Evolutionary conservation across 1,284 basidiomycete genomes (phyloP), one percentile per base, ranked within the genome.

Genomic region (Naganishia liquefaciens): DNA sequence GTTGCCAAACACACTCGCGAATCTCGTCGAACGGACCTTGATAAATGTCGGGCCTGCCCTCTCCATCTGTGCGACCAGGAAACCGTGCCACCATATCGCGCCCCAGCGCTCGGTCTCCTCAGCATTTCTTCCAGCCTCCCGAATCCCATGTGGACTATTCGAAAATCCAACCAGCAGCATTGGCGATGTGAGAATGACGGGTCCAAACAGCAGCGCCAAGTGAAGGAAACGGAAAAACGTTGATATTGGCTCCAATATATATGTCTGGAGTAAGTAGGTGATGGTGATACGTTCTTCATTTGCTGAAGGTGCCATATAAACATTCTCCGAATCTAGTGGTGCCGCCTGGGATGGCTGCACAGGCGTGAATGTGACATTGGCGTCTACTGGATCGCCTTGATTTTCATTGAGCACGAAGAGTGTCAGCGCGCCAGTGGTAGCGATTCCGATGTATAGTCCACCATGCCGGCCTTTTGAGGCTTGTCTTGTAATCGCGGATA

Each of bases 11-110:
- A n/a, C 23, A 6, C 19, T 5, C 42, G n/a, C 50, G 13, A 30
- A 25, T n/a, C 33, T 13, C 33, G 33, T 13, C 33, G 4, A 4
- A 50, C 63, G 7, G 70, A 90, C 91, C 85, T 99, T 99, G 79
- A 93, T 93, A 76, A 99, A 99, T 0, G 93, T 96, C 3, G 96
- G 96, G 0, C 96, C 96, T 5, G 95, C 95, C 11, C 86, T 82
- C 77, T 95, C 88, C 94, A 99, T 98, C 76, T 89, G 89, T 62
- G 81, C 81, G 17, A 95, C 93, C 9, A 99, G 82, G 67, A 93
- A 85, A 21, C 84, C 84, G 76, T 97, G 99, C 96, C 96, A 99
- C 93, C 91, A 96, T 1, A 91, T 82, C 3, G 90, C 89, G 61
- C 92, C 89, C 87, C 88, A 90, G 71, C 85, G 84, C 69, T 92